Conservation (phyloP, 805 yeast genomes). For the Barnettozyma vustinii region DNA sequence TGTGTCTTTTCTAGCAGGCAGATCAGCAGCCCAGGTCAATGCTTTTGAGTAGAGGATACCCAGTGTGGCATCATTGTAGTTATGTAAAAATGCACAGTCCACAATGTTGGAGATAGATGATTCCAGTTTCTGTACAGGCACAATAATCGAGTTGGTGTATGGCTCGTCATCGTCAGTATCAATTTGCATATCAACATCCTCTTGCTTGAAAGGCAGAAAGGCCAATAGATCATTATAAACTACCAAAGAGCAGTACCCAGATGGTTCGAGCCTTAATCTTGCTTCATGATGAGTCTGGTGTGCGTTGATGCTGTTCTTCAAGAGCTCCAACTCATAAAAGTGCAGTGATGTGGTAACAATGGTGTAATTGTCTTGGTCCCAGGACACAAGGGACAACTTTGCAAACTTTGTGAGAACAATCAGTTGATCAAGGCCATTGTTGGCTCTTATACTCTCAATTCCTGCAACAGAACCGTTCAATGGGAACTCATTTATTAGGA, state of each 20-base stretch:
- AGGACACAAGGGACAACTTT: constrained; percentile 68
- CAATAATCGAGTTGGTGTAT: constrained; percentile 43
- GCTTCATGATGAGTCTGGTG: constrained; percentile 21
- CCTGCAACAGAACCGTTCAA: constrained; percentile 67
- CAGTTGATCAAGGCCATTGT: constrained; percentile 47
- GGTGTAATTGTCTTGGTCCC: constrained; percentile 51
- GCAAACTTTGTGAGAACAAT: constrained; percentile 67
- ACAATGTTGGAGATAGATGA: constrained; percentile 54
- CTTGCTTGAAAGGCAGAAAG: constrained; percentile 56
- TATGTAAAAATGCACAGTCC: constrained; percentile 65
- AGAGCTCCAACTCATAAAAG: constrained; percentile 71
- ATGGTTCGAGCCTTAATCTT: constrained; percentile 46
- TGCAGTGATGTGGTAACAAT: constrained; percentile 78
- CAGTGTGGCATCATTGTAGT: constrained; percentile 78
- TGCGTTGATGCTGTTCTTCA: constrained; percentile 41
- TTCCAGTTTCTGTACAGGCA: constrained; percentile 53
- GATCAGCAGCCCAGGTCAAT: constrained; percentile 75
- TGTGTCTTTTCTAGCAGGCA: constrained; percentile 57
- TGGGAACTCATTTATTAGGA: constrained; percentile 56
- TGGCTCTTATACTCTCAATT: constrained; percentile 38
- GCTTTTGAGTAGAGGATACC: constrained; percentile 56
- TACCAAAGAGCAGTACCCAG: constrained; percentile 46
- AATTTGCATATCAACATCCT: constrained; percentile 23
- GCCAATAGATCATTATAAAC: constrained; percentile 66
- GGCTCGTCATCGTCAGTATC: constrained; percentile 5